Conservation (phyloP, 306 rosid species). For the Argentina anserina region DNA sequence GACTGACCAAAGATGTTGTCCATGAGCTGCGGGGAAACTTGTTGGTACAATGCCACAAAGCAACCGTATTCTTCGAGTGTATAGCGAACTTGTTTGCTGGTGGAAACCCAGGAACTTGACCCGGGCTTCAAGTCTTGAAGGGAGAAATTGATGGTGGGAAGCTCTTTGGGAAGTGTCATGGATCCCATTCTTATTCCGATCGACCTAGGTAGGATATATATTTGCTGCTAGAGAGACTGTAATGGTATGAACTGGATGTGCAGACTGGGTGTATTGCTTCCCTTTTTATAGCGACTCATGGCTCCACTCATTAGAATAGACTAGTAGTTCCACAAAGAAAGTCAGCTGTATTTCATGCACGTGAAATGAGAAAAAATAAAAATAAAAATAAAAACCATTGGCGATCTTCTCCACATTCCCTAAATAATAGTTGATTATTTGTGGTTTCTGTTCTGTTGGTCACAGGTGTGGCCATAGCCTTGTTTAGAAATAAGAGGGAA, state of each 20-base stretch:
- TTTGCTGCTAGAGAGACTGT: background rate
- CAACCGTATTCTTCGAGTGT: conserved; percentile 20
- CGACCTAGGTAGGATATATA: background rate
- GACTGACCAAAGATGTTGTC: conserved; percentile 3
- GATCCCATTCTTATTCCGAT: background rate
- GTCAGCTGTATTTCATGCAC: no score
- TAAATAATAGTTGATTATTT: no score
- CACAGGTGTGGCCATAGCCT: no score
- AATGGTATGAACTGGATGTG: background rate
- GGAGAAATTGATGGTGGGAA: conserved; percentile 12
- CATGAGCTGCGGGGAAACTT: background rate
- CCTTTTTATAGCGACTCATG: background rate
- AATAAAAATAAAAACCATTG: no score
- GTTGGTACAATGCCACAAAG: background rate
- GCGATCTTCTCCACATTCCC: no score
- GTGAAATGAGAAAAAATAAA: no score
- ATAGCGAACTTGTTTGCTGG: background rate
- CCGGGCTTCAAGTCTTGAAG: conserved; percentile 13
- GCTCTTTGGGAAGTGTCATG: background rate
- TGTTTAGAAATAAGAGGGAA: no score
- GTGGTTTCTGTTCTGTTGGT: no score
- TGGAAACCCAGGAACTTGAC: background rate
- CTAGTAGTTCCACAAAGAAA: no score
- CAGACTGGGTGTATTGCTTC: background rate
- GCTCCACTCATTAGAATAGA: no score